phyloP scores from a whole-genome alignment of 116 monocot species.

The Thalassia testudinum region DNA sequence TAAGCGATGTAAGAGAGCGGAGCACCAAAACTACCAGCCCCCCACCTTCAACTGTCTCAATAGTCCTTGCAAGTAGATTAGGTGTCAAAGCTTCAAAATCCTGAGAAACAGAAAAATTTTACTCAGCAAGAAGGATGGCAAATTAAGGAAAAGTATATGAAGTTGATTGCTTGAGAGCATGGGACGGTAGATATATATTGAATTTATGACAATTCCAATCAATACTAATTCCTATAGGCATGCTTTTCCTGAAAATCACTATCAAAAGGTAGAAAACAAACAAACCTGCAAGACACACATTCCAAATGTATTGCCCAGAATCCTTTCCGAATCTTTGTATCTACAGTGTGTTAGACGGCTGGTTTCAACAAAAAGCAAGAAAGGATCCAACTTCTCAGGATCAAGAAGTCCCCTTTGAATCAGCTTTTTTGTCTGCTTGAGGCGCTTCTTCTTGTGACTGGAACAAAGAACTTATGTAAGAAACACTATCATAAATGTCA shows the following conservation, averaged over 20 bases:
- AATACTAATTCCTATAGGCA: neutral
- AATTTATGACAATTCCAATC: too few relatives aligned
- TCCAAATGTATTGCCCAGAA: slow-evolving; percentile 93
- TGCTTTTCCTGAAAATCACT: neutral
- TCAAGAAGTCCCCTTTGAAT: slow-evolving; percentile 60
- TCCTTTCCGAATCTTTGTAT: slow-evolving; percentile 79
- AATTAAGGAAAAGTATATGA: neutral
- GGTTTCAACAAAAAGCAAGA: slow-evolving; percentile 68
- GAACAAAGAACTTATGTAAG: neutral
- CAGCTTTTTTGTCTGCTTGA: slow-evolving; percentile 68
- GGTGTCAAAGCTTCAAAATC: slow-evolving; percentile 97
- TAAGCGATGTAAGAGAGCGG: slow-evolving; percentile 74
- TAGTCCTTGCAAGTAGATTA: slow-evolving; percentile 91
- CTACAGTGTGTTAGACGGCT: slow-evolving; percentile 67
- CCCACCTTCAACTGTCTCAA: slow-evolving; percentile 98
- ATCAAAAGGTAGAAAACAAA: neutral
- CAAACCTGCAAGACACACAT: slow-evolving; percentile 96
- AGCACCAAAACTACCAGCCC: slow-evolving; percentile 78
- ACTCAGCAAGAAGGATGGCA: neutral
- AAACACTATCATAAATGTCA: too few relatives aligned
- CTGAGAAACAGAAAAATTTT: slow-evolving; percentile 11
- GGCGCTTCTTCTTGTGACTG: slow-evolving; percentile 89
- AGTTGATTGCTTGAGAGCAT: too few relatives aligned
- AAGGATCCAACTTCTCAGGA: slow-evolving; percentile 66
- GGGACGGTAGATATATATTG: too few relatives aligned